Conservation (phyloP, 1,284 basidiomycete species). For the Tylopilus sp. region DNA sequence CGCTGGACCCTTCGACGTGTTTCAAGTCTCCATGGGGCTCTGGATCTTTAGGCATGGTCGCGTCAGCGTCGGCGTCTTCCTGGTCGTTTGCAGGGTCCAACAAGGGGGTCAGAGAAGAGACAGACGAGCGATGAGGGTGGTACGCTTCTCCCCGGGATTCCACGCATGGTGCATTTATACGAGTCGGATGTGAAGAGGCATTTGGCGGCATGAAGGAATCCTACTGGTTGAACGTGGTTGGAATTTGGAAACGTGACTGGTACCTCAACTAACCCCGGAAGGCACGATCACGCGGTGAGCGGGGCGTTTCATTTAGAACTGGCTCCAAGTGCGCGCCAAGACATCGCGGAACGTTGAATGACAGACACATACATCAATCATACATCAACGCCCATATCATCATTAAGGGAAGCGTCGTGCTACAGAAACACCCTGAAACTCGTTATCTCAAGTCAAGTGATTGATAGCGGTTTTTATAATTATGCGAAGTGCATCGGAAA, state of each 20-base stretch:
- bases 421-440: no score
- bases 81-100: conserved; percentile 9
- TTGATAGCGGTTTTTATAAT: no score
- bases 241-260: not conserved
- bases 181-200: not conserved
- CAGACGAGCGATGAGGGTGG: conserved; percentile 10
- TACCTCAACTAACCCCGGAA: no score
- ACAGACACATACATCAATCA: no score
- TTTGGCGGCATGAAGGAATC: not conserved
- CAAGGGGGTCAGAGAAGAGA: conserved; percentile 27
- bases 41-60: conserved; percentile 22
- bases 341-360: not conserved
- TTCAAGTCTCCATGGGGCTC: conserved; percentile 11
- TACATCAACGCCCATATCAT: no score
- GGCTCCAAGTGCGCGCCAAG: not conserved
- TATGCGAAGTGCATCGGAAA: no score
- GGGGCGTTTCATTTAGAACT: not conserved
- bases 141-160: not conserved
- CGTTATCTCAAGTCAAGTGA: no score
- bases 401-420: no score
- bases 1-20: conserved; percentile 6
- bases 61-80: conserved; percentile 4
- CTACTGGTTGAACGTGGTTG: not conserved
- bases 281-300: not conserved
- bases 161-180: conserved; percentile 31